These are phyloP conservation scores for Phytophthora megakarya DNA, from an alignment of 352 stramenopile species.

Conservation along the genomic window DNA sequence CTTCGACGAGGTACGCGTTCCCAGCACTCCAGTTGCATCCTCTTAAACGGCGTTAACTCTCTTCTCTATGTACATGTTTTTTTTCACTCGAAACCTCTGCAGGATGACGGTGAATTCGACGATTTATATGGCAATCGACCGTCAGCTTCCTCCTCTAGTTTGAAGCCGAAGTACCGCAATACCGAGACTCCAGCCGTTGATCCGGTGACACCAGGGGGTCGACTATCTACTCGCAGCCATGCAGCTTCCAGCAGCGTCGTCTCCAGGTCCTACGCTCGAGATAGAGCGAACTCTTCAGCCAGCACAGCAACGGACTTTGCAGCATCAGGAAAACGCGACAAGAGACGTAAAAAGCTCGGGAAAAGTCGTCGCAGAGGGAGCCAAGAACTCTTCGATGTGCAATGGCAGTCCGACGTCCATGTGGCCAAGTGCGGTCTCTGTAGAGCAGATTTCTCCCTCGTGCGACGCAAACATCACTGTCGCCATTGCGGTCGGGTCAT, in stretches of 20 bases:
- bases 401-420: constrained; percentile 59
- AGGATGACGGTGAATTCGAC: constrained; percentile 81
- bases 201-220: constrained; percentile 2
- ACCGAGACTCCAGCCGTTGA: not conserved
- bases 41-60: not conserved
- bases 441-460: constrained; percentile 59
- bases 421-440: constrained; percentile 61
- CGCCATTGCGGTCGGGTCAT: constrained; percentile 77
- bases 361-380: constrained; percentile 53
- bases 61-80: constrained; percentile 8
- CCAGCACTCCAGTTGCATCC: not conserved
- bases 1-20: constrained; percentile 36
- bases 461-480: constrained; percentile 80
- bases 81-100: not conserved
- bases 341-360: constrained; percentile 16
- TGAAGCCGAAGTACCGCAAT: constrained; percentile 10
- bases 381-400: constrained; percentile 65
- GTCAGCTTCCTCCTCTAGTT: constrained; percentile 2
- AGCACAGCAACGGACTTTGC: constrained; percentile 30
- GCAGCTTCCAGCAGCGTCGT: constrained; percentile 30
- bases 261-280: constrained; percentile 31
- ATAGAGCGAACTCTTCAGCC: constrained; percentile 22
- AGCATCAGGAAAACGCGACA: constrained; percentile 15
- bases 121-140: constrained; percentile 61
- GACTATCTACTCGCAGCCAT: constrained; percentile 10